Conservation (phyloP, 495 filamentous ascomycete species). For the Cladorrhinum samala region DNA sequence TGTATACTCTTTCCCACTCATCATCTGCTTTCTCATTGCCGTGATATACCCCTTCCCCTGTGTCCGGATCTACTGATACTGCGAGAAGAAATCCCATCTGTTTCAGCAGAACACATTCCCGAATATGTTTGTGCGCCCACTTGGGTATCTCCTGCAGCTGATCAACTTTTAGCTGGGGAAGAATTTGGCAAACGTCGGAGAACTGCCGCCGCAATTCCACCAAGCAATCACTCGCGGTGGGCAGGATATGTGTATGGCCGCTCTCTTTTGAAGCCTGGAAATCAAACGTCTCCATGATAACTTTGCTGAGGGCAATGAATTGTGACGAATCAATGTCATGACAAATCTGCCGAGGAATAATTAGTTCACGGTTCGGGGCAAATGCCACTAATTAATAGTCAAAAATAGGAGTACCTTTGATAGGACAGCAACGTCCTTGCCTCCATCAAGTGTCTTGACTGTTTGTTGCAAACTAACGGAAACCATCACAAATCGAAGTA, state of each 20-base stretch:
- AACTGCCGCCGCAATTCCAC: conserved; percentile 74
- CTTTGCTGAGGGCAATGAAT: conserved; percentile 60
- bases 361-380: background rate
- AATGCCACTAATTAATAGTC: too few species aligned
- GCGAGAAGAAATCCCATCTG: conserved; percentile 86
- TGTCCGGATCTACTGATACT: conserved; percentile 56
- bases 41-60: conserved; percentile 58
- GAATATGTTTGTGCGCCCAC: conserved; percentile 47
- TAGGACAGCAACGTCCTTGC: conserved; percentile 48
- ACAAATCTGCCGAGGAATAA: conserved; percentile 25
- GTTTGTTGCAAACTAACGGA: conserved; percentile 62
- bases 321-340: conserved; percentile 40
- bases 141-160: conserved; percentile 59
- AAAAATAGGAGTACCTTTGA: conserved; percentile 45
- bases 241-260: conserved; percentile 64
- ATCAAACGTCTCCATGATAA: conserved; percentile 73
- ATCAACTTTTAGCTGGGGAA: conserved; percentile 58
- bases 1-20: conserved; percentile 74
- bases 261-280: conserved; percentile 72
- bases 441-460: conserved; percentile 55
- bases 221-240: conserved; percentile 66
- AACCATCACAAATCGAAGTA: conserved; percentile 48
- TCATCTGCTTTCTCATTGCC: conserved; percentile 51
- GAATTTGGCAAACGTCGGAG: conserved; percentile 65
- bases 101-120: conserved; percentile 74